Base-by-base conservation (phyloP, 2,329 filamentous ascomycete species). In the Aspergillus terreus region DNA sequence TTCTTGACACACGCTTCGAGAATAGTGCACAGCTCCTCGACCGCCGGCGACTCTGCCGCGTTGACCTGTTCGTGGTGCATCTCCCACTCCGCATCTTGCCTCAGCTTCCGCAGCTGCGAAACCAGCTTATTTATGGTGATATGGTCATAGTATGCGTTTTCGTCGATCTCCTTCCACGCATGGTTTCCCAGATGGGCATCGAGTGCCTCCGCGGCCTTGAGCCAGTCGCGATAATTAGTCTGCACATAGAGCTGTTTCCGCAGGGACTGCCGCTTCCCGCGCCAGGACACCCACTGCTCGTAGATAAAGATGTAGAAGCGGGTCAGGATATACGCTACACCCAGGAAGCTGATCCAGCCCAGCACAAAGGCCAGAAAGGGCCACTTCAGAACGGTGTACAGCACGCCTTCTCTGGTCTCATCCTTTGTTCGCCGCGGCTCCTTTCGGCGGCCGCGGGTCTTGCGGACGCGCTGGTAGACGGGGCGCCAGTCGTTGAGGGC, bases 401-500 rank as follows among this genome's bases (percentile, higher is more conserved):
- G 80, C 66, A 94, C 90, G 17, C 94, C 94, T 74, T 99, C 94
- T 59, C 94, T 80, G 2, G 92, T 97, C 77, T 99, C 94, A 68
- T 99, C 94, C 64, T 85, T 89, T 57, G 83, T 87, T 52, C 87
- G 78, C 17, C 65, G 66, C 2, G 71, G 67, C 14, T 57, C 54
- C 52, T 70, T 74, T 32, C 79, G 79, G 27, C 82, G 66, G 35
- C 59, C 58, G 60, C 66, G 69, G 57, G 63, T 71, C 68, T 69
- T 74, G 52, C 78, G 77, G 19, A 92, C 79, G 51, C 82, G 85
- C 66, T 92, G 83, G 60, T 88, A 86, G 11, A 97, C 83, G 0
- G 94, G 94, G 14, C 89, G 86, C 94, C 94, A 99, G 76, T 99
- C 94, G 69, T 95, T 95, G 66, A 95, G 84, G 38, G 94, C 92